Evolutionary conservation across 305 asterid species (phyloP).

Genomic region (Fraxinus sp.): DNA sequence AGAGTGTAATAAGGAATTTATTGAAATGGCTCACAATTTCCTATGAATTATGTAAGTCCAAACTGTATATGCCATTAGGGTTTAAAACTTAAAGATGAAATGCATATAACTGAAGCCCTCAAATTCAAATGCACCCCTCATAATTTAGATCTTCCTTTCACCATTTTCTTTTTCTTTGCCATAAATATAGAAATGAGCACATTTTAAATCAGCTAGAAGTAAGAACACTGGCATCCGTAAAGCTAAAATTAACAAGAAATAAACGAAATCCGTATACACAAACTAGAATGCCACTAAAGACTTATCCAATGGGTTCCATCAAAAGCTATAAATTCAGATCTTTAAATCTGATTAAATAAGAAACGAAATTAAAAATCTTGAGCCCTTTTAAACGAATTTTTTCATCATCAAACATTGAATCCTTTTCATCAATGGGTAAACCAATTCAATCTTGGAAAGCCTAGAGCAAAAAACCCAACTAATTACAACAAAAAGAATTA

Average conservation of each 20-base stretch:
- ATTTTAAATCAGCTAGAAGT: neutral
- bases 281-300: constrained; percentile 2
- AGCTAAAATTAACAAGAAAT: neutral
- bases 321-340: neutral
- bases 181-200: neutral
- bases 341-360: neutral
- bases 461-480: neutral
- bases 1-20: neutral
- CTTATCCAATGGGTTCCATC: neutral
- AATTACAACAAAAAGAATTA: neutral
- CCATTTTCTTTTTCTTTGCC: neutral
- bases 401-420: neutral
- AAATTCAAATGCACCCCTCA: neutral
- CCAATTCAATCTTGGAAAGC: neutral
- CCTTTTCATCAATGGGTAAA: neutral
- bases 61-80: neutral
- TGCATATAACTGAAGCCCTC: neutral
- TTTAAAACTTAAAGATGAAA: neutral
- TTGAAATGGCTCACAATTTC: neutral
- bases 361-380: neutral
- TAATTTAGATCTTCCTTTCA: neutral
- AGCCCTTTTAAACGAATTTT: neutral
- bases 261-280: neutral
- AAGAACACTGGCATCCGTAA: neutral
- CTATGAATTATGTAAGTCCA: neutral